Evolutionary conservation across 176 grass and related monocot genomes (phyloP).

Genomic region (Echinochloa phyllopogon): DNA sequence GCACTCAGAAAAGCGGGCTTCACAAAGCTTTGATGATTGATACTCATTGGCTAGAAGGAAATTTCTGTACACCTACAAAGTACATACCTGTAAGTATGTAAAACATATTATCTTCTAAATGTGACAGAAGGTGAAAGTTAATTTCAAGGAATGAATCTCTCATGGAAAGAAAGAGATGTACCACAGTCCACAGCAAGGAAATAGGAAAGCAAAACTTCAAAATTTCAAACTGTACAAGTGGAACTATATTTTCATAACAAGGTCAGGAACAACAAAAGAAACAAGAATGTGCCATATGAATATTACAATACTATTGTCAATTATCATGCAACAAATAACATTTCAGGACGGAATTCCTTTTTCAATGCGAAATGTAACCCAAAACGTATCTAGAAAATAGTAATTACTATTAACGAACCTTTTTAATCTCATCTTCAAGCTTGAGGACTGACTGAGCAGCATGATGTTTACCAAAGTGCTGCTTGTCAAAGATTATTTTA

Average conservation of each 20-base stretch:
- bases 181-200: background rate
- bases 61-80: constrained; percentile 90
- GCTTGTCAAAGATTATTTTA: constrained; percentile 78
- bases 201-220: background rate
- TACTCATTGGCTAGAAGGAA: constrained; percentile 89
- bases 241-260: constrained; percentile 3
- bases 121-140: constrained; percentile 21
- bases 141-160: constrained; percentile 5
- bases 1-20: constrained; percentile 84
- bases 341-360: background rate
- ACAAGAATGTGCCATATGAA: background rate
- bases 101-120: constrained; percentile 57
- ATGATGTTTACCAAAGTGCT: constrained; percentile 94
- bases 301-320: constrained; percentile 16
- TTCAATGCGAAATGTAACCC: background rate
- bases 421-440: constrained; percentile 87
- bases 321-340: constrained; percentile 3
- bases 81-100: constrained; percentile 67
- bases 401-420: constrained; percentile 51
- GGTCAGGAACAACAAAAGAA: background rate
- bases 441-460: constrained; percentile 68
- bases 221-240: background rate
- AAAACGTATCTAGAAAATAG: background rate
- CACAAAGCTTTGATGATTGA: constrained; percentile 95
- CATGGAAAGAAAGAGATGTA: background rate